Base-by-base conservation (phyloP, 1,139 yeast genomes). In the Yamadazyma conglobata region DNA sequence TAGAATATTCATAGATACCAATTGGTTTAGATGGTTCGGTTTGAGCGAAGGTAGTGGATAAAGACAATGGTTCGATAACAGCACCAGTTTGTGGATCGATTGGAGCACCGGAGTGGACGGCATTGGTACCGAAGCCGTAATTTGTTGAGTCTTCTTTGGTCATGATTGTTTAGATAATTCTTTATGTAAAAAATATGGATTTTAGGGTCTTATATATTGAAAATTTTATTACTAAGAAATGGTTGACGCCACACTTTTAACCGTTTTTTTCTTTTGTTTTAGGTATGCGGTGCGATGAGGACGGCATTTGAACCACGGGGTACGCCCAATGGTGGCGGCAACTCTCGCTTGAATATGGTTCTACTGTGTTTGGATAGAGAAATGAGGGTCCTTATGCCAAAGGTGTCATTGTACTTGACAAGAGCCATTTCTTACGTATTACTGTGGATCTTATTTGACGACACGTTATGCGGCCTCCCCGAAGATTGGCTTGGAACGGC, bases 1-100 rank as follows among this genome's bases (percentile, higher is more conserved):
- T 74, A 16, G 94, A 83, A 66, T 87, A 87, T 57, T 87, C 95
- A 60, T 79, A 86, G 30, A 62, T 72, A 29, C 95, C 94, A 34
- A 86, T 55, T 34, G 95, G 95, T 47, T 73, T 63, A 28, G 87
- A 77, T 34, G 95, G 94, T 39, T 76, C 76, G 31, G 74, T 58
- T 60, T 87, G 95, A 35, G 88, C 91, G 64, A 79, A 86, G 15
- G 95, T 86, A 43, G 95, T 86, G 28, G 91, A 80, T 45, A 86
- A 70, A 25, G 93, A 82, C 46, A 86, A 81, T 40, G 95, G 82
- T 43, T 83, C 85, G 44, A 86, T 86, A 35, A 86, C 95, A 13
- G 95, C 94, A 40, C 95, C 95, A 34, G 94, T 86, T 44, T 62
- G 56, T 27, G 78, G 66, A 53, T 86, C 95, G 33, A 76, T 72